A percentile compares a stretch with the other conserved stretches of the same genome.
phyloP scores from a whole-genome alignment of 2,329 filamentous ascomycete species.

The Calonectria honghensis region DNA sequence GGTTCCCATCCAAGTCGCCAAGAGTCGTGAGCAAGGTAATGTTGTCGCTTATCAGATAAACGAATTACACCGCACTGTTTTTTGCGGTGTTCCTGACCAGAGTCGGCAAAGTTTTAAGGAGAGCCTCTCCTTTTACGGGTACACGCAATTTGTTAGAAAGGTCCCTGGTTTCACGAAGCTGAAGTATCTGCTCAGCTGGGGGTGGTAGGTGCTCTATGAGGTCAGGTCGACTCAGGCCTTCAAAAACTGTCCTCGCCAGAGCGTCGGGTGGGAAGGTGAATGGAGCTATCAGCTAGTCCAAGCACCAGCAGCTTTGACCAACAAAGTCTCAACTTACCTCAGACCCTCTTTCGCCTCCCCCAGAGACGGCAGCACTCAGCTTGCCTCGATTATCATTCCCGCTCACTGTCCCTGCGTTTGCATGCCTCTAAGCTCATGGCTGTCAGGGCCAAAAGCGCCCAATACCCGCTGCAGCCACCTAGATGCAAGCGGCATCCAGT shows the following conservation, averaged over 20 bases:
- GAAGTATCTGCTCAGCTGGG: not conserved
- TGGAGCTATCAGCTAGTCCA: conserved; percentile 2
- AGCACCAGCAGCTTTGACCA: not conserved
- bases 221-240: not conserved
- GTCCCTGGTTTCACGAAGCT: not conserved
- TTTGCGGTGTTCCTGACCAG: not conserved
- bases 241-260: not conserved
- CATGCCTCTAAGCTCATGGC: not conserved
- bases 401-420: not conserved
- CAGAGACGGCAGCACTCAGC: not conserved
- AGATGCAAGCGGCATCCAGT: conserved; percentile 13
- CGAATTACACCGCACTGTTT: not conserved
- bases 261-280: not conserved
- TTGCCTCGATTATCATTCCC: not conserved
- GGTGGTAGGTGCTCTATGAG: conserved; percentile 10
- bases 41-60: conserved; percentile 3
- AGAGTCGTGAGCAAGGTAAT: not conserved
- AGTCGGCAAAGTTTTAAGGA: not conserved
- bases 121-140: conserved; percentile 23
- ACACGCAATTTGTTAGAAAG: conserved; percentile 2
- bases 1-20: conserved; percentile 8
- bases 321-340: not conserved
- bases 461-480: conserved; percentile 14
- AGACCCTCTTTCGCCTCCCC: not conserved
- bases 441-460: conserved; percentile 10